Conservation (phyloP, 805 yeast species). For the Metschnikowia reukaufii region DNA sequence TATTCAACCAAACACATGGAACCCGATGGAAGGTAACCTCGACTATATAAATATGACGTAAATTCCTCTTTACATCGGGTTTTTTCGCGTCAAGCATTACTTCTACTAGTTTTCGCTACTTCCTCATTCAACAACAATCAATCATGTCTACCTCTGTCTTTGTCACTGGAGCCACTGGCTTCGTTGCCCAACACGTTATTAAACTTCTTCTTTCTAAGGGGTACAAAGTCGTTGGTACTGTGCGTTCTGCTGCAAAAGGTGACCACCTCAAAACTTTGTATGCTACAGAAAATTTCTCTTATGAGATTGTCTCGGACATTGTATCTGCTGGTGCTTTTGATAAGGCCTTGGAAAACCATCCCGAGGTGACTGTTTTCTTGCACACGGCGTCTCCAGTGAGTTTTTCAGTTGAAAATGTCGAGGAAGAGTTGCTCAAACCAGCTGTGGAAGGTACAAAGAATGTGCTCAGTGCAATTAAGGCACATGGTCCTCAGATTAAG, state of each 20-base stretch:
- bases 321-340: conserved; percentile 45
- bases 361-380: conserved; percentile 51
- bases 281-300: conserved; percentile 33
- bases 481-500: conserved; percentile 10
- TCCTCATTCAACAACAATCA: too few relatives aligned
- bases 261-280: conserved; percentile 26
- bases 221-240: conserved; percentile 26
- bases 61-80: too few relatives aligned
- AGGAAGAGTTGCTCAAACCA: conserved; percentile 52
- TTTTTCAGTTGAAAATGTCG: conserved; percentile 43
- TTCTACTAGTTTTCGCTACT: too few relatives aligned
- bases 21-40: too few relatives aligned
- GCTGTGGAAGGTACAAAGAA: conserved; percentile 39
- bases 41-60: too few relatives aligned
- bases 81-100: too few relatives aligned
- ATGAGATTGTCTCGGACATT: conserved; percentile 49
- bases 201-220: conserved; percentile 23
- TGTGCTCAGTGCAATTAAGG: conserved; percentile 12
- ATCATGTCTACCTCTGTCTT: conserved; percentile 16
- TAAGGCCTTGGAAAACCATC: conserved; percentile 42
- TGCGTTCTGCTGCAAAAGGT: conserved; percentile 23
- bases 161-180: conserved; percentile 34
- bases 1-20: too few relatives aligned
- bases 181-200: conserved; percentile 27
- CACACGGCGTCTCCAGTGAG: conserved; percentile 63